Evolutionary conservation across 208 protist genomes (phyloP).

Genomic region (Acanthamoeba healyi): DNA sequence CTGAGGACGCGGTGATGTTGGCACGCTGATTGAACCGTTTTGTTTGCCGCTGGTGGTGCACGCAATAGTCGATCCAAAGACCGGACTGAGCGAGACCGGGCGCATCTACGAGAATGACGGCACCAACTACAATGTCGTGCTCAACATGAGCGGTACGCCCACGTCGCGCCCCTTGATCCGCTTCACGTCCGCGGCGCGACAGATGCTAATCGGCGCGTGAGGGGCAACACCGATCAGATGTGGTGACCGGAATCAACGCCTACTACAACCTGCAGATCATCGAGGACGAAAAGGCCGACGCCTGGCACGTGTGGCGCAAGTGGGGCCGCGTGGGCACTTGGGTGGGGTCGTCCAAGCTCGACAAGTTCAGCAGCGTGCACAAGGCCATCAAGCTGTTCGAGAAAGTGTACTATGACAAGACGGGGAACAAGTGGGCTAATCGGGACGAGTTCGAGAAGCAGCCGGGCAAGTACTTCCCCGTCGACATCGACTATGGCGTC

Average conservation of each 20-base stretch:
- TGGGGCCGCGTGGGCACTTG: constrained; percentile 76
- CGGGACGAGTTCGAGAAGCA: constrained; percentile 32
- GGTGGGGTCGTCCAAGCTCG: constrained; percentile 58
- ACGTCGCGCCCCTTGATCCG: too few species aligned
- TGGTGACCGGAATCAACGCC: constrained; percentile 30
- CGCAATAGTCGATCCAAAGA: constrained; percentile 64
- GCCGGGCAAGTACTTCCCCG: constrained; percentile 58
- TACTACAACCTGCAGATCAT: constrained; percentile 80
- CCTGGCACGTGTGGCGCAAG: constrained; percentile 71
- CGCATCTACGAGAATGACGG: constrained; percentile 66
- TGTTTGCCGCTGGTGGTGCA: too few species aligned
- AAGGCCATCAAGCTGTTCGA: not conserved
- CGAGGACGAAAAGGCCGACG: not conserved
- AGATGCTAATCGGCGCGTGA: too few species aligned
- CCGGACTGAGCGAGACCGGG: constrained; percentile 59
- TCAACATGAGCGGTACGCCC: constrained; percentile 69
- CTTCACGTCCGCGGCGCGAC: not conserved
- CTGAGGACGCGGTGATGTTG: too few species aligned
- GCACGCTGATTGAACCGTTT: too few species aligned
- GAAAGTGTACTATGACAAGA: constrained; percentile 68
- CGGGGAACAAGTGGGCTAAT: constrained; percentile 64
- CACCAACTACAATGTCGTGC: constrained; percentile 66
- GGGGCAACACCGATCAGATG: not conserved
- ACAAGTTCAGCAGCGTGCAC: not conserved
- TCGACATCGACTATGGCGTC: not conserved